phyloP scores from a whole-genome alignment of 768 basidiomycete genomes.

The Russula olivacea region DNA sequence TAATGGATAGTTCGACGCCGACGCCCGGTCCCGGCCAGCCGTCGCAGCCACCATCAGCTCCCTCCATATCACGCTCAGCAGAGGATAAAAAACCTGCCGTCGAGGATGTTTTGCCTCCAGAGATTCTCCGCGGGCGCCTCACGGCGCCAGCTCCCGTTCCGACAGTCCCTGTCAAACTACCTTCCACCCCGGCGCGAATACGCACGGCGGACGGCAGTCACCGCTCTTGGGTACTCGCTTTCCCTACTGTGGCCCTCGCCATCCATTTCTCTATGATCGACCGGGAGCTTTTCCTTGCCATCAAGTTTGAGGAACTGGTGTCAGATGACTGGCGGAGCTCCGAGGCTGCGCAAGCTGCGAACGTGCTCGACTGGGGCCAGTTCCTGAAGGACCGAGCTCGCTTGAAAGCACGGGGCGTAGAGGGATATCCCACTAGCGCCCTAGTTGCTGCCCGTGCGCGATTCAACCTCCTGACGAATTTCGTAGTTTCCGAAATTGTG shows the following conservation, averaged over 20 bases:
- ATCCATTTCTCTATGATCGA: slow-evolving; percentile 86
- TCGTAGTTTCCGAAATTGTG: slow-evolving; percentile 74
- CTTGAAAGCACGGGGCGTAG: slow-evolving; percentile 57
- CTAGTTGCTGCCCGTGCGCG: slow-evolving; percentile 70
- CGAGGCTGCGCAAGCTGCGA: slow-evolving; percentile 43
- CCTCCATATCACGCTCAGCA: slow-evolving; percentile 24
- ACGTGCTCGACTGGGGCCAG: slow-evolving; percentile 77
- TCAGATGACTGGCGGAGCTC: slow-evolving; percentile 62
- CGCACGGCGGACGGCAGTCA: slow-evolving; percentile 36
- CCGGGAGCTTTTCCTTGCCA: slow-evolving; percentile 73
- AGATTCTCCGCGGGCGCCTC: slow-evolving; percentile 59
- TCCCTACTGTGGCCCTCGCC: slow-evolving; percentile 57
- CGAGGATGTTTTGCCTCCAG: slow-evolving; percentile 61
- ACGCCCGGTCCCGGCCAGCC: slow-evolving; percentile 5
- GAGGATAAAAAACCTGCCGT: slow-evolving; percentile 44
- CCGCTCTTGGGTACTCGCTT: slow-evolving; percentile 65
- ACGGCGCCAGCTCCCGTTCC: slow-evolving; percentile 29
- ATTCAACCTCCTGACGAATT: slow-evolving; percentile 81
- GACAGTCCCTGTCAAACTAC: slow-evolving; percentile 30
- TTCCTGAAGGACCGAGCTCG: slow-evolving; percentile 71
- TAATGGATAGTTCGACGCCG: slow-evolving; percentile 18
- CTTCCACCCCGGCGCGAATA: slow-evolving; percentile 29
- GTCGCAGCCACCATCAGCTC: background rate
- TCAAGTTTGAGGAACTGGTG: slow-evolving; percentile 87
- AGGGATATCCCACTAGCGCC: slow-evolving; percentile 59